Evolutionary conservation across 1,284 basidiomycete species (phyloP).

Genomic region (Fistulinella cinereoalba): DNA sequence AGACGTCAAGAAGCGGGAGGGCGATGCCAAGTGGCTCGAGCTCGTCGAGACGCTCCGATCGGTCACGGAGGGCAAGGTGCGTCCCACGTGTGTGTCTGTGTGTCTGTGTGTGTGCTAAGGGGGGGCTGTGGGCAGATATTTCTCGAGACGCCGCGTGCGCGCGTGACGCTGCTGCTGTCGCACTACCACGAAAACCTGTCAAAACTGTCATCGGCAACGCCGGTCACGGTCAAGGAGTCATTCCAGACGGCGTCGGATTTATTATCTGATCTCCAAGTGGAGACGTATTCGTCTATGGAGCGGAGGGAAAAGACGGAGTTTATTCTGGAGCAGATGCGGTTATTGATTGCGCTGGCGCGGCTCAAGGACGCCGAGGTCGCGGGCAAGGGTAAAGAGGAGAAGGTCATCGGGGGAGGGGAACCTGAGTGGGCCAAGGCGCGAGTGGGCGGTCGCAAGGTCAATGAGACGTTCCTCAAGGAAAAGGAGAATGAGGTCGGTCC

Average conservation of each 20-base stretch:
- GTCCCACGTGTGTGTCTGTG: too few relatives aligned
- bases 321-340: conserved; percentile 96
- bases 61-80: conserved; percentile 95
- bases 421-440: conserved; percentile 89
- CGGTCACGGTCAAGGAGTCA: conserved; percentile 57
- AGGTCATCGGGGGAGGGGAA: conserved; percentile 66
- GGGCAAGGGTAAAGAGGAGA: conserved; percentile 53
- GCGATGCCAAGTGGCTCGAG: conserved; percentile 79
- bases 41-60: conserved; percentile 85
- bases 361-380: conserved; percentile 60
- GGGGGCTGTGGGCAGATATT: too few relatives aligned
- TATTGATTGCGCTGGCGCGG: conserved; percentile 71
- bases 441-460: conserved; percentile 92
- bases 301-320: conserved; percentile 98
- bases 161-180: conserved; percentile 84
- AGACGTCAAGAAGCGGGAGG: conserved; percentile 65
- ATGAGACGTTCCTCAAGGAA: conserved; percentile 90
- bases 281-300: conserved; percentile 99
- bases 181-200: conserved; percentile 78
- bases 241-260: conserved; percentile 84
- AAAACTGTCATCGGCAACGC: conserved; percentile 38
- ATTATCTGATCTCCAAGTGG: conserved; percentile 93
- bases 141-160: conserved; percentile 93
- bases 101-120: too few relatives aligned
- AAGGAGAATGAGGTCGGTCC: conserved; percentile 77